phyloP scores from a whole-genome alignment of 73 alveolate species.

The Paramecium pentaurelia region DNA sequence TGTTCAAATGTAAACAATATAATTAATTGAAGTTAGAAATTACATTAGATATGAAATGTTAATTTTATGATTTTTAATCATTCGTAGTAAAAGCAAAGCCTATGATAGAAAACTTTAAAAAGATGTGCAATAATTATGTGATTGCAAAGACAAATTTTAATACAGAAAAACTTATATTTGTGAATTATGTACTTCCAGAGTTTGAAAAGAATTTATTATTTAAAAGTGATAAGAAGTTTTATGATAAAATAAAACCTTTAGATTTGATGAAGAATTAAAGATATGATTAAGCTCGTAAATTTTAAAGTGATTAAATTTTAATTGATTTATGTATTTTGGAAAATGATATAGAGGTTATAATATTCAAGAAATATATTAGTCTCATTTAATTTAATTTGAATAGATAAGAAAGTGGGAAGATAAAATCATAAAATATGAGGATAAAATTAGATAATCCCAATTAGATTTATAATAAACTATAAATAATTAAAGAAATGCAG shows the following conservation, averaged over 20 bases:
- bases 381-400: background rate
- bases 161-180: background rate
- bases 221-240: background rate
- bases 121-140: constrained; percentile 14
- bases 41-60: background rate
- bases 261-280: background rate
- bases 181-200: constrained; percentile 28
- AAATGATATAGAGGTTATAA: background rate
- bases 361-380: background rate
- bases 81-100: background rate
- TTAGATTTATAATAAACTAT: constrained; percentile 17
- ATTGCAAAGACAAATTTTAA: background rate
- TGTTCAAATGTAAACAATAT: background rate
- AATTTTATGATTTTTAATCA: background rate
- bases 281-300: constrained; percentile 17
- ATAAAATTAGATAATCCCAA: background rate
- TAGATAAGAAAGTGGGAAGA: background rate
- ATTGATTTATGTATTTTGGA: background rate
- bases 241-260: background rate
- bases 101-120: constrained; percentile 27
- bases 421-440: background rate
- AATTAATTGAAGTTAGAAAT: constrained; percentile 10
- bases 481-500: background rate
- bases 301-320: background rate
- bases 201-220: background rate